Percentiles rank a stretch among this genome's conserved stretches.
These are phyloP conservation scores for Lolium perenne DNA, from an alignment of 176 grass and related monocot species.

Conservation along the genomic window DNA sequence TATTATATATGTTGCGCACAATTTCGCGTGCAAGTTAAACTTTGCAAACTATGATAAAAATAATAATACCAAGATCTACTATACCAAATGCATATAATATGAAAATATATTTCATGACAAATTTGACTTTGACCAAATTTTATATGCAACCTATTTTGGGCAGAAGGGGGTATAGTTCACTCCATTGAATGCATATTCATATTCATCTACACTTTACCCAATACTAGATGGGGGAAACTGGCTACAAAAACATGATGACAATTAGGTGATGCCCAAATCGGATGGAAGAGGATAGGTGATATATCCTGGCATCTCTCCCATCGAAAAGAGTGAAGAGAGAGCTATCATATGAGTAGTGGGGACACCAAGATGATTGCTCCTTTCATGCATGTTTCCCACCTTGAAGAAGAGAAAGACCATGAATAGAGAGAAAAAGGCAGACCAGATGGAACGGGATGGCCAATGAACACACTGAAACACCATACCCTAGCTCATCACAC, in stretches of 20 bases:
- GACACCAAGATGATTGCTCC: conserved; percentile 38
- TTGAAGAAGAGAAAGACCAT: conserved; percentile 17
- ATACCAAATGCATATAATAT: no score
- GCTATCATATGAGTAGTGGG: not conserved
- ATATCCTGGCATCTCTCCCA: conserved; percentile 2
- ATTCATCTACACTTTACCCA: not conserved
- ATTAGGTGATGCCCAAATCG: not conserved
- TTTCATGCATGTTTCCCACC: conserved; percentile 18
- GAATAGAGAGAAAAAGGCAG: not conserved
- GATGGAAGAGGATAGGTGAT: not conserved
- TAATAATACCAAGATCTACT: no score
- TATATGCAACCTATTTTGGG: no score
- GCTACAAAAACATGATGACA: not conserved
- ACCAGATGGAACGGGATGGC: conserved; percentile 3
- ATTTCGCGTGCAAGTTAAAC: no score
- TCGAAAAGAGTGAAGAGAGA: conserved; percentile 43
- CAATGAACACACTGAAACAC: not conserved
- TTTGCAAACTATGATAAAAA: no score
- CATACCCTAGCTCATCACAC: not conserved
- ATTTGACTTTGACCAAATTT: no score
- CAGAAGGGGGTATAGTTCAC: no score
- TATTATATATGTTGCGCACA: no score
- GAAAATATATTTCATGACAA: no score
- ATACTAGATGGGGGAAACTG: not conserved
- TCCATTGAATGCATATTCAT: no score